Evolutionary conservation across 1,139 yeast genomes (phyloP).

Genomic region (Eremothecium cymbalariae): DNA sequence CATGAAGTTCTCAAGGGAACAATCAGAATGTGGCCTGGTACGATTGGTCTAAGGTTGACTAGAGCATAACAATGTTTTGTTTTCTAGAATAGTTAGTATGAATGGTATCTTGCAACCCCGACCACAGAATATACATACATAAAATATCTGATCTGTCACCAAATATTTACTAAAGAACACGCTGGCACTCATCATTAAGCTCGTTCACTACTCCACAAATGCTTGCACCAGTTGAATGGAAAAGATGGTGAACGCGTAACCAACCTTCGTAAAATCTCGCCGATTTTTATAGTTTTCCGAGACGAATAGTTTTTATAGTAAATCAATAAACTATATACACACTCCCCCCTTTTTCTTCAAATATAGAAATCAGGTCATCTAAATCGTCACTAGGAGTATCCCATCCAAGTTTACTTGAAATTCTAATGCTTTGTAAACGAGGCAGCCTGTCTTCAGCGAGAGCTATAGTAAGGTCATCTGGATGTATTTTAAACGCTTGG

Average conservation of each 20-base stretch:
- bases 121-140: slow-evolving; percentile 12
- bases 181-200: slow-evolving; percentile 6
- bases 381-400: slow-evolving; percentile 66
- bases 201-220: background rate
- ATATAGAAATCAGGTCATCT: slow-evolving; percentile 43
- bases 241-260: too few species aligned
- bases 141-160: slow-evolving; percentile 31
- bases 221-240: too few species aligned
- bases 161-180: slow-evolving; percentile 29
- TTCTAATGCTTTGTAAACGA: slow-evolving; percentile 48
- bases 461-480: slow-evolving; percentile 83
- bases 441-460: slow-evolving; percentile 73
- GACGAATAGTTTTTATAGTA: background rate
- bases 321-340: slow-evolving; percentile 29
- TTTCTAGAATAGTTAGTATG: slow-evolving; percentile 28
- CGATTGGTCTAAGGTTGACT: slow-evolving; percentile 82
- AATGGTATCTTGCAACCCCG: background rate
- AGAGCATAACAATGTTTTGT: slow-evolving; percentile 64
- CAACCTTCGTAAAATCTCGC: too few species aligned
- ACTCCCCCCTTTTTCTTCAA: slow-evolving; percentile 37
- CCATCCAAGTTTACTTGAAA: slow-evolving; percentile 85
- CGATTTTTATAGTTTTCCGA: too few species aligned
- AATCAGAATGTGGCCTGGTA: slow-evolving; percentile 85
- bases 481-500: slow-evolving; percentile 71
- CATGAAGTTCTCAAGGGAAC: slow-evolving; percentile 64